Evolutionary conservation across 2,329 filamentous ascomycete genomes (phyloP), one percentile per base, ranked within the genome.

Genomic region (Phaeophleospora eucalypticola): DNA sequence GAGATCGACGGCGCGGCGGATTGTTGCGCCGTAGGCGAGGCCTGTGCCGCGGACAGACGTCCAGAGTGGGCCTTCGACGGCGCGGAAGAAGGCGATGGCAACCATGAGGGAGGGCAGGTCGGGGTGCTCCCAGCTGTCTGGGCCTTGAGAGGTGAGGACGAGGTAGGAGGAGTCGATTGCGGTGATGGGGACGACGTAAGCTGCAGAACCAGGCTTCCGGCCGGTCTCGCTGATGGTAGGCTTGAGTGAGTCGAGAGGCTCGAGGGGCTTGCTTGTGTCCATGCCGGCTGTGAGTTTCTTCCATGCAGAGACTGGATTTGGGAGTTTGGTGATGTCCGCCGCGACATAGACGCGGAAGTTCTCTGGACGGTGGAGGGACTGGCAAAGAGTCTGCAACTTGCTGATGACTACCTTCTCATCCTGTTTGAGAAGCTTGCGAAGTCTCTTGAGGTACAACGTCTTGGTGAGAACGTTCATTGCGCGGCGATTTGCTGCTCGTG

Each of bases 11-110:
- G 88, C 86, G 37, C 86, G 83, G 36, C 78, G 78, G 63, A 97
- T 95, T 59, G 79, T 82, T 1, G 86, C 84, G 43, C 90, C 90
- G 63, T 98, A 98, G 0, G 93, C 93, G 43, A 97, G 82, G 36
- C 93, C 93, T 36, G 88, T 93, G 46, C 93, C 93, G 38, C 93
- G 88, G 40, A 97, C 87, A 0, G 89, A 88, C 53, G 86, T 86
- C 91, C 93, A 97, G 24, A 98, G 80, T 0, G 93, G 93, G 0
- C 93, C 93, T 68, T 98, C 93, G 15, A 94, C 86, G 1, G 89
- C 84, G 63, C 96, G 90, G 51, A 98, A 84, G 64, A 96, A 97
- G 16, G 89, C 83, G 41, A 89, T 81, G 1, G 91, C 89, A 6
- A 98, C 90, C 66, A 95, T 81, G 42, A 95, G 77, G 2, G 90